These are phyloP conservation scores for Usnea hakonensis DNA, from an alignment of 495 filamentous ascomycete genomes.

Conservation along the genomic window DNA sequence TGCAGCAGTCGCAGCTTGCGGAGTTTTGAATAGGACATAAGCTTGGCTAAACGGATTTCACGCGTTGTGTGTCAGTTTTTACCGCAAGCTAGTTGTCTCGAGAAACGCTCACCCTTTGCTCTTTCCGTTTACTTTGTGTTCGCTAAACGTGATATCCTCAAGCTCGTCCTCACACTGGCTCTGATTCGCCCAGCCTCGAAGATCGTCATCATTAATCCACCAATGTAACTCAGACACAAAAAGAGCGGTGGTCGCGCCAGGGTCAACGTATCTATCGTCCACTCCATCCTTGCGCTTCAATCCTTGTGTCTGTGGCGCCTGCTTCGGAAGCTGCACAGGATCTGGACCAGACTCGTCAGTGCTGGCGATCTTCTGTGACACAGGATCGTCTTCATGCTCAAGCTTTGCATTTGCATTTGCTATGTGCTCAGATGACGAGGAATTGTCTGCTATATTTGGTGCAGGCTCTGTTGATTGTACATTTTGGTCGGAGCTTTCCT, in stretches of 20 bases:
- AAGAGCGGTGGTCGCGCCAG: conserved; percentile 72
- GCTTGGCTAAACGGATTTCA: conserved; percentile 57
- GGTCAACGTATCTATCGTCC: conserved; percentile 72
- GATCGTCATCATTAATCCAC: conserved; percentile 95
- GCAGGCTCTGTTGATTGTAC: conserved; percentile 21
- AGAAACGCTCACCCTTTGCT: conserved; percentile 73
- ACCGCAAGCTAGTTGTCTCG: background rate
- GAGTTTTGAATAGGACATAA: conserved; percentile 75
- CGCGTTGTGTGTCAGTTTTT: conserved; percentile 8
- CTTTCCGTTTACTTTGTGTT: conserved; percentile 98
- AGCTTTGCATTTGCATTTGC: conserved; percentile 34
- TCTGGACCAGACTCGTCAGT: conserved; percentile 38
- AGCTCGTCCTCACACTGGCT: conserved; percentile 73
- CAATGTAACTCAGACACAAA: conserved; percentile 84
- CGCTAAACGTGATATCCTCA: conserved; percentile 89
- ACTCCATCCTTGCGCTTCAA: conserved; percentile 67
- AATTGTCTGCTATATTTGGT: conserved; percentile 30
- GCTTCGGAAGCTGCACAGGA: conserved; percentile 36
- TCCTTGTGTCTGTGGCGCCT: conserved; percentile 52
- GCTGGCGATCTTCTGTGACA: conserved; percentile 42
- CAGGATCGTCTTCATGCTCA: conserved; percentile 28
- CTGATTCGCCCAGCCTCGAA: conserved; percentile 78
- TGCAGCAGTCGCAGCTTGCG: conserved; percentile 76
- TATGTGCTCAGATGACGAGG: conserved; percentile 29
- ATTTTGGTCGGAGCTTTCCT: conserved; percentile 32